A percentile compares a stretch with the other conserved stretches of the same genome.
Evolutionary conservation across 208 protist genomes (phyloP).

Genomic region (Naegleria fowleri): DNA sequence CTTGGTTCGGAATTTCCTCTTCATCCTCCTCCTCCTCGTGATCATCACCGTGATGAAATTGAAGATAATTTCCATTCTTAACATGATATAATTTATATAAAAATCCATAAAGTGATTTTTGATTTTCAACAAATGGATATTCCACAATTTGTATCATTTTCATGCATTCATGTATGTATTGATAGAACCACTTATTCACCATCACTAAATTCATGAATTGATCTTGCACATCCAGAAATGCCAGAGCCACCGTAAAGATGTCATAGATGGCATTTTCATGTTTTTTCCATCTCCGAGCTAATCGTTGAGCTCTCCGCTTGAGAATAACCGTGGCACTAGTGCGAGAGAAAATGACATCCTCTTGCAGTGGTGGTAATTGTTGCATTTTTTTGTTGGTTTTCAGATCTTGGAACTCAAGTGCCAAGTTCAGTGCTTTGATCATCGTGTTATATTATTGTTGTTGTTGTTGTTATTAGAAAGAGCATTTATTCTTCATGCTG

Average conservation of each 20-base stretch:
- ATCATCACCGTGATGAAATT: not conserved
- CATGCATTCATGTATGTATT: not conserved
- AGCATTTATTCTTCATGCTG: too few relatives aligned
- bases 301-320: not conserved
- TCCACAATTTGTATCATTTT: not conserved
- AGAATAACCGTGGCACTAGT: not conserved
- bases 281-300: not conserved
- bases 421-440: too few relatives aligned
- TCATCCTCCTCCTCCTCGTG: not conserved
- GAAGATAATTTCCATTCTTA: not conserved
- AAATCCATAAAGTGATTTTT: not conserved
- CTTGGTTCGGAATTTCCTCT: too few relatives aligned
- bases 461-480: too few relatives aligned
- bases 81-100: not conserved
- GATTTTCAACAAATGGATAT: not conserved
- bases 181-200: not conserved
- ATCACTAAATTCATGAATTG: not conserved
- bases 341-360: too few relatives aligned
- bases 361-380: too few relatives aligned
- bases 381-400: too few relatives aligned
- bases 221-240: not conserved
- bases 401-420: too few relatives aligned
- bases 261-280: not conserved
- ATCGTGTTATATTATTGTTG: too few relatives aligned
- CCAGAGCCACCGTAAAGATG: not conserved